Conservation (phyloP, 495 filamentous ascomycete genomes). For the Penicillium desertorum region DNA sequence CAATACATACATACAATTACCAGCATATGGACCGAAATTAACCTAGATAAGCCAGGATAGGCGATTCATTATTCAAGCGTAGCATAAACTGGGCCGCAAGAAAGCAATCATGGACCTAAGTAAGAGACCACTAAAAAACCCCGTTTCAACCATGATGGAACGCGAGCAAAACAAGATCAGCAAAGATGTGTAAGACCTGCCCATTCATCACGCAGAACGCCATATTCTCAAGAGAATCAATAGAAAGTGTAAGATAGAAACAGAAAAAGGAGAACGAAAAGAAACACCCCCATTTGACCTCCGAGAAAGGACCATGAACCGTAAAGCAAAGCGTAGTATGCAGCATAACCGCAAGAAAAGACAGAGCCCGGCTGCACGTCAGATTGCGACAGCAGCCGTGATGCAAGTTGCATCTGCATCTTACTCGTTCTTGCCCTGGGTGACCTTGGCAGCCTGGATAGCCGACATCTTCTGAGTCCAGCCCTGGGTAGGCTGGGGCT, state of each 20-base stretch:
- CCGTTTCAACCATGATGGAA: background rate
- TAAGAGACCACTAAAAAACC: background rate
- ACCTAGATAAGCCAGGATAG: background rate
- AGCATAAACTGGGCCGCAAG: background rate
- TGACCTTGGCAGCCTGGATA: slow-evolving; percentile 84
- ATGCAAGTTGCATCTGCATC: background rate
- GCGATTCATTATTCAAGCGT: slow-evolving; percentile 6
- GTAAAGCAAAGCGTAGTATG: background rate
- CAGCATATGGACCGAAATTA: background rate
- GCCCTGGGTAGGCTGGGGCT: slow-evolving; percentile 77
- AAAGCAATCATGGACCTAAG: background rate
- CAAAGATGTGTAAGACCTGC: slow-evolving; percentile 6
- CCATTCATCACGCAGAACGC: slow-evolving; percentile 11
- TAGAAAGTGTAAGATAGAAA: slow-evolving; percentile 4
- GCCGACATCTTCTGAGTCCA: slow-evolving; percentile 98
- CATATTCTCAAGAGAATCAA: slow-evolving; percentile 7
- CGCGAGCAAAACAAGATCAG: background rate
- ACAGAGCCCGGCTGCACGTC: background rate
- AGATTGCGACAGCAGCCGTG: background rate
- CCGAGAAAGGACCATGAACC: background rate
- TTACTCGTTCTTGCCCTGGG: slow-evolving; percentile 47
- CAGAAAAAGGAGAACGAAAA: slow-evolving; percentile 6
- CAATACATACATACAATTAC: background rate
- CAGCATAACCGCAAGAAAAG: background rate
- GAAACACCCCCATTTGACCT: slow-evolving; percentile 3